Conservation (phyloP, 768 basidiomycete species). For the Cubamyces lactineus region DNA sequence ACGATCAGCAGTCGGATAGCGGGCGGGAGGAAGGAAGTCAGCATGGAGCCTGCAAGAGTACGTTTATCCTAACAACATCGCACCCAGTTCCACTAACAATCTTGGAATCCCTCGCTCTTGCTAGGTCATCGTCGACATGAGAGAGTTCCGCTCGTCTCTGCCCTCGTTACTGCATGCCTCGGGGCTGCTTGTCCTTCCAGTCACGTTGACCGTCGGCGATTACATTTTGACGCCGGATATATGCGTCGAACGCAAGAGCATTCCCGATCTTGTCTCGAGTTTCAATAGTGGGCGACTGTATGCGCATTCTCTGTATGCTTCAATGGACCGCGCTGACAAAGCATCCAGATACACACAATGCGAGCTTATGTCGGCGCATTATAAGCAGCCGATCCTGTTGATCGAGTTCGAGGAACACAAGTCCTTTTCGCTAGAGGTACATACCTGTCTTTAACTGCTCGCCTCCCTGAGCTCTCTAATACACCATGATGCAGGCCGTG, state of each 20-base stretch:
- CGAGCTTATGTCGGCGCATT: constrained; percentile 95
- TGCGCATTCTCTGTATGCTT: constrained; percentile 38
- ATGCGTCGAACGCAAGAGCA: constrained; percentile 93
- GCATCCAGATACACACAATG: constrained; percentile 89
- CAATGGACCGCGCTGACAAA: neutral
- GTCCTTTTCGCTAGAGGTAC: constrained; percentile 86
- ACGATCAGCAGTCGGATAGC: constrained; percentile 86
- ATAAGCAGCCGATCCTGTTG: constrained; percentile 89
- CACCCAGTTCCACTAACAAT: neutral
- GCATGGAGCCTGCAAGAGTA: constrained; percentile 67
- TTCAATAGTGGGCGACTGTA: constrained; percentile 94
- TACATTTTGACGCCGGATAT: constrained; percentile 96
- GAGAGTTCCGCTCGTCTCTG: constrained; percentile 92
- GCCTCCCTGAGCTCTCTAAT: neutral
- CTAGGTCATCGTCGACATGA: constrained; percentile 94
- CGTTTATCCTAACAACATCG: constrained; percentile 6
- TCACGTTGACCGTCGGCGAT: constrained; percentile 93
- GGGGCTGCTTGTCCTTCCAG: constrained; percentile 79
- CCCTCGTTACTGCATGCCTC: constrained; percentile 90
- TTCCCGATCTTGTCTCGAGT: constrained; percentile 89
- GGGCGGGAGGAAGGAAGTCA: constrained; percentile 76
- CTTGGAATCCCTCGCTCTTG: neutral
- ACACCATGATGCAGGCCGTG: constrained; percentile 47
- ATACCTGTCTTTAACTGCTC: constrained; percentile 14
- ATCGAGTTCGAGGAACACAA: constrained; percentile 99